phyloP scores from a whole-genome alignment of 2,329 filamentous ascomycete species.

The Pseudocercospora musae region DNA sequence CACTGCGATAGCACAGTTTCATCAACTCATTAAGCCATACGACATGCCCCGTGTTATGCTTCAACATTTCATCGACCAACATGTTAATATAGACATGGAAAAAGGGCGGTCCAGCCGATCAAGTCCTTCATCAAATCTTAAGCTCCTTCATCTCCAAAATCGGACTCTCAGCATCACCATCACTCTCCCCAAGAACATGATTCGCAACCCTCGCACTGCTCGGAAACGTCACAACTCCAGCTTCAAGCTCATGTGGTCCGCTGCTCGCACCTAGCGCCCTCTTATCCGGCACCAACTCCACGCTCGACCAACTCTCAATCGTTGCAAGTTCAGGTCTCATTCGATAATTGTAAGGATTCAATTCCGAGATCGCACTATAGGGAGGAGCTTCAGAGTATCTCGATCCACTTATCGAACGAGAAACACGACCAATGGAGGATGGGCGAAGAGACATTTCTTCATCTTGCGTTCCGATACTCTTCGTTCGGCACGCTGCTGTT shows the following conservation, averaged over 20 bases:
- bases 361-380: background rate
- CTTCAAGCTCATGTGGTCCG: background rate
- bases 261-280: background rate
- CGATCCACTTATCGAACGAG: background rate
- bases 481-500: background rate
- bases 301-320: background rate
- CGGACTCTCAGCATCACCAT: background rate
- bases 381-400: background rate
- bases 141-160: background rate
- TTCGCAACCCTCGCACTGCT: background rate
- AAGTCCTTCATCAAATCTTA: background rate
- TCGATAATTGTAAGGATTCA: conserved; percentile 1
- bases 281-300: background rate
- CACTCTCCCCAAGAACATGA: background rate
- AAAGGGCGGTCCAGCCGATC: background rate
- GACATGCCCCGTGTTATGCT: background rate
- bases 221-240: background rate
- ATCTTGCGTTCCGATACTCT: background rate
- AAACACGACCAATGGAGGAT: background rate
- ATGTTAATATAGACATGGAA: too few species aligned
- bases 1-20: background rate
- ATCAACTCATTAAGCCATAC: background rate
- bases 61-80: too few species aligned
- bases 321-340: background rate
- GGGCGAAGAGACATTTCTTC: background rate